Percentiles rank a stretch among this genome's conserved stretches.
Conservation (phyloP, 2,329 filamentous ascomycete species). For the Fusarium brachygibbosum region DNA sequence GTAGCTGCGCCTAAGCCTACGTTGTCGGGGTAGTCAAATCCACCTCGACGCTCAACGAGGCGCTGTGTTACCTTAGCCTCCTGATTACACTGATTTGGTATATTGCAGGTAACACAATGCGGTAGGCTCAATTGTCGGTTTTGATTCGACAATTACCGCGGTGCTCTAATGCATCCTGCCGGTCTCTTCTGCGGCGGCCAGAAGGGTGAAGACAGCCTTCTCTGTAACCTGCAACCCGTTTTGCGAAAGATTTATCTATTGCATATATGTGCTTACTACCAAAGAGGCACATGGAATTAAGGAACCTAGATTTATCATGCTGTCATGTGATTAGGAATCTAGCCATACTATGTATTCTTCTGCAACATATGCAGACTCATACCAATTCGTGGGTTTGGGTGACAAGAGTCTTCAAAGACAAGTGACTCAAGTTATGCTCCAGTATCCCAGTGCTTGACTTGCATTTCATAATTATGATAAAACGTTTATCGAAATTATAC, state of each 20-base stretch:
- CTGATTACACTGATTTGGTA: neutral
- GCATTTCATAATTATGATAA: neutral
- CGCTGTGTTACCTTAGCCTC: constrained; percentile 1
- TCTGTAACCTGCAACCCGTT: neutral
- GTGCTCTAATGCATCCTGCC: constrained; percentile 14
- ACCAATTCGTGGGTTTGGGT: neutral
- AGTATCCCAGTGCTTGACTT: neutral
- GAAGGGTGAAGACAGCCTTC: neutral
- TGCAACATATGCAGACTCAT: neutral
- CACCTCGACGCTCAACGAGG: neutral
- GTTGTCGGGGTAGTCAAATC: neutral
- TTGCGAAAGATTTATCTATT: neutral
- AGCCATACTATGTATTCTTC: neutral
- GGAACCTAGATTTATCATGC: neutral
- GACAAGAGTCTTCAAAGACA: neutral
- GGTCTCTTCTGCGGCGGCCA: neutral
- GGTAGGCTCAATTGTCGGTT: neutral
- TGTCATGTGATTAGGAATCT: neutral
- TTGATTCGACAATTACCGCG: constrained; percentile 18
- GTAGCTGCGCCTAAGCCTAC: neutral
- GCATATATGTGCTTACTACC: neutral
- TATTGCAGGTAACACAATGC: constrained; percentile 13
- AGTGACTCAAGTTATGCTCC: neutral
- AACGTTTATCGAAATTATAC: neutral
- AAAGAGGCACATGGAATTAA: neutral